Percentiles rank a stretch among this genome's conserved stretches.
These are phyloP conservation scores for Harringtonia lauricola DNA, from an alignment of 2,329 filamentous ascomycete genomes.

Conservation along the genomic window DNA sequence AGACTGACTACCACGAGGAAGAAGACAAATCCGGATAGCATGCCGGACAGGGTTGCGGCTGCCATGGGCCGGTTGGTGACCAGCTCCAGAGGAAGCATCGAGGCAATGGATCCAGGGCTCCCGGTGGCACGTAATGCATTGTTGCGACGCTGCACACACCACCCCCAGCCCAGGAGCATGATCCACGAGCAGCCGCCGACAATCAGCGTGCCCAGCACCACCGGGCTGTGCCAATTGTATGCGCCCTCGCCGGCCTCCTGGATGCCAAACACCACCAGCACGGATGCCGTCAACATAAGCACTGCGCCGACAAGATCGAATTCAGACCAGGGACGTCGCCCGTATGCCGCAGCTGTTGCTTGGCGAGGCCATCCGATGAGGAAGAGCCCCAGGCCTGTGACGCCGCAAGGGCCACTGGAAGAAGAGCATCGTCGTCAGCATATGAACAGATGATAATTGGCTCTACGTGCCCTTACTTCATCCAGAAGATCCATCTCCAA, in stretches of 20 bases:
- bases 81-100: conserved; percentile 9
- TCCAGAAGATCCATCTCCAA: conserved; percentile 13
- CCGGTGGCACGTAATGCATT: neutral
- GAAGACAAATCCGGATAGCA: conserved; percentile 13
- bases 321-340: too few species aligned
- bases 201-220: neutral
- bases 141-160: neutral
- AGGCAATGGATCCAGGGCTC: neutral
- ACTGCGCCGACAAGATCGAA: conserved; percentile 5
- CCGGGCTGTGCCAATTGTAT: neutral
- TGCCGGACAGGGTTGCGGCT: conserved; percentile 10
- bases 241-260: conserved; percentile 3
- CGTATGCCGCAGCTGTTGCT: too few species aligned
- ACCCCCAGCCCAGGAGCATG: neutral
- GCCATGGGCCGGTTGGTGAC: conserved; percentile 13
- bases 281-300: conserved; percentile 11
- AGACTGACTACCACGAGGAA: conserved; percentile 13
- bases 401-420: neutral
- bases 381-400: conserved; percentile 1
- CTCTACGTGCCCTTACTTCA: too few species aligned
- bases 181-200: neutral
- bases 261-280: conserved; percentile 15
- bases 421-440: too few species aligned
- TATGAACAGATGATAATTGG: too few species aligned
- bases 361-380: neutral